phyloP scores from a whole-genome alignment of 2,329 filamentous ascomycete genomes.

The Endocalyx cinctus region DNA sequence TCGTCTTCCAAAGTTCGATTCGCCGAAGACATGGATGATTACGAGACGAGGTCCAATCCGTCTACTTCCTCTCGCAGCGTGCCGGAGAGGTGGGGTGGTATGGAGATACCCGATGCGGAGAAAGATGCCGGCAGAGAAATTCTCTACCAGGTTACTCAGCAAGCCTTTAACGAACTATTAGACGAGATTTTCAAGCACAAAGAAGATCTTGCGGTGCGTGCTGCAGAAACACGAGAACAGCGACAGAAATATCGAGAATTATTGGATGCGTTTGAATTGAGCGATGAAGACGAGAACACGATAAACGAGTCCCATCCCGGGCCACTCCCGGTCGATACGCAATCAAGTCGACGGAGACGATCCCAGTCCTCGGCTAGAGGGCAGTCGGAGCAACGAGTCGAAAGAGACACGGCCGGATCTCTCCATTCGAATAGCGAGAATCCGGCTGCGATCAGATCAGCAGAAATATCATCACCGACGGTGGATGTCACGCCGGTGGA shows the following conservation, averaged over 20 bases:
- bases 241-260: slow-evolving; percentile 53
- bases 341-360: slow-evolving; percentile 7
- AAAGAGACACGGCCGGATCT: slow-evolving; percentile 8
- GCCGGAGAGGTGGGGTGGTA: slow-evolving; percentile 71
- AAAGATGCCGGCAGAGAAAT: slow-evolving; percentile 82
- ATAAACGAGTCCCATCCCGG: not conserved
- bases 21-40: slow-evolving; percentile 65
- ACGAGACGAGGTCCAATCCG: slow-evolving; percentile 65
- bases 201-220: slow-evolving; percentile 70
- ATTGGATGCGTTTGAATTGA: slow-evolving; percentile 38
- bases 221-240: slow-evolving; percentile 56
- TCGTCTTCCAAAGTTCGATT: slow-evolving; percentile 79
- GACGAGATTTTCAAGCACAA: slow-evolving; percentile 78
- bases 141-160: slow-evolving; percentile 84
- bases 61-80: slow-evolving; percentile 69
- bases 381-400: slow-evolving; percentile 31
- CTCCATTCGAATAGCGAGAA: slow-evolving; percentile 9
- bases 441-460: too few relatives aligned
- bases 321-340: slow-evolving; percentile 3
- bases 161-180: slow-evolving; percentile 88
- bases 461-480: slow-evolving; percentile 11
- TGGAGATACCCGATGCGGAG: slow-evolving; percentile 76
- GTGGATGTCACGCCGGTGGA: slow-evolving; percentile 5
- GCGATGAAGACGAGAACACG: slow-evolving; percentile 23
- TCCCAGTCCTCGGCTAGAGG: slow-evolving; percentile 35